Conservation (phyloP, 1,284 basidiomycete genomes). For the Blastosporella zonata region DNA sequence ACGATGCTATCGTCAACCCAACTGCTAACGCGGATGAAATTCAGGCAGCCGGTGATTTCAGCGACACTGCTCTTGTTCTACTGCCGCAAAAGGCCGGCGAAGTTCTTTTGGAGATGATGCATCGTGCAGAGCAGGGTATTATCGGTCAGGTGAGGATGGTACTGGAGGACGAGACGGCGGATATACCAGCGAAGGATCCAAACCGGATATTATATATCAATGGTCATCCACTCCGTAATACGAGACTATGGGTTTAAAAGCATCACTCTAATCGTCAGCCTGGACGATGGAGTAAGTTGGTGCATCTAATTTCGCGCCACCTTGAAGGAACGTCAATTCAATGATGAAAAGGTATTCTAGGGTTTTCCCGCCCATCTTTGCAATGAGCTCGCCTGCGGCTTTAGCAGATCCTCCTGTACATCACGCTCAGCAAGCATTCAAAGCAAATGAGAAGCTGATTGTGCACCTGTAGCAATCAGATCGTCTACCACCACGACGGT, state of each 20-base stretch:
- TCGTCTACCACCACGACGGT: constrained; percentile 92
- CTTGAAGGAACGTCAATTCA: constrained; percentile 83
- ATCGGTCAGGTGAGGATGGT: constrained; percentile 51
- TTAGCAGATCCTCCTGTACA: constrained; percentile 85
- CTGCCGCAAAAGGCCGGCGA: constrained; percentile 50
- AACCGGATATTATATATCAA: constrained; percentile 69
- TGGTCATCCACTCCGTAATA: constrained; percentile 73
- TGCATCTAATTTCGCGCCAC: constrained; percentile 76
- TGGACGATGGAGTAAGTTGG: constrained; percentile 86
- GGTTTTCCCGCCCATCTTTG: constrained; percentile 78
- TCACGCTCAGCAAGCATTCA: not conserved
- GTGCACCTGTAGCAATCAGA: constrained; percentile 89
- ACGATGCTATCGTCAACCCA: constrained; percentile 63
- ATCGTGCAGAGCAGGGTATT: constrained; percentile 43
- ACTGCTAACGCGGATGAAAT: constrained; percentile 58
- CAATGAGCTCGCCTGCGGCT: constrained; percentile 90
- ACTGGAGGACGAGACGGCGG: constrained; percentile 32
- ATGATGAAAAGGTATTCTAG: constrained; percentile 96
- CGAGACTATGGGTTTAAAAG: constrained; percentile 59
- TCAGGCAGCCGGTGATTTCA: constrained; percentile 52
- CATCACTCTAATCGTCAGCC: constrained; percentile 55
- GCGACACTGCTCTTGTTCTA: constrained; percentile 60
- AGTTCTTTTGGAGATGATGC: constrained; percentile 52
- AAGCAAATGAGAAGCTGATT: not conserved
- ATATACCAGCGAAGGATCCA: constrained; percentile 30